These are phyloP conservation scores for Sphaerulina populicola DNA, from an alignment of 2,329 filamentous ascomycete genomes.

Conservation along the genomic window DNA sequence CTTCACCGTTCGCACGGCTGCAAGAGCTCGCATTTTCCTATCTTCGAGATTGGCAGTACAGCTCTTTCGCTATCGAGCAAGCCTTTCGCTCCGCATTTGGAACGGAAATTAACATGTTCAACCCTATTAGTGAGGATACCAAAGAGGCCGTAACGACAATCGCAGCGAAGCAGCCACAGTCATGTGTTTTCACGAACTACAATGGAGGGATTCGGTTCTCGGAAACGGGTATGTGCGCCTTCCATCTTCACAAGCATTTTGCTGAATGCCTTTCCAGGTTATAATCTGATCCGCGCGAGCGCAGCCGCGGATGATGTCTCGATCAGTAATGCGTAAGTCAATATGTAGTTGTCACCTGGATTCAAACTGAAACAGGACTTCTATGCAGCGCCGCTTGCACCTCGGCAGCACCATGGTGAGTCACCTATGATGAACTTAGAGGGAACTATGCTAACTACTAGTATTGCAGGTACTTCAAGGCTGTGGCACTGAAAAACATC, in stretches of 20 bases:
- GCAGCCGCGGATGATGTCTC: constrained; percentile 19
- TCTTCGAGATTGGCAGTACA: constrained; percentile 25
- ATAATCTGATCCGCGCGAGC: constrained; percentile 22
- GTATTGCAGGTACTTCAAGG: constrained; percentile 21
- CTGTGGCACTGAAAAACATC: constrained; percentile 21
- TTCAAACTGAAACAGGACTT: constrained; percentile 18
- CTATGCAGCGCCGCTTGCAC: constrained; percentile 14
- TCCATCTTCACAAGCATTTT: not conserved
- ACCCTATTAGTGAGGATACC: constrained; percentile 22
- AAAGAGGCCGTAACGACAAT: constrained; percentile 28
- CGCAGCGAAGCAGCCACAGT: constrained; percentile 16
- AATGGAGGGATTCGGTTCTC: constrained; percentile 20
- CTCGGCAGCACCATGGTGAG: constrained; percentile 25
- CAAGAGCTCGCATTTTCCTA: constrained; percentile 23
- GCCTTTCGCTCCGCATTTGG: constrained; percentile 21
- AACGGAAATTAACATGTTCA: constrained; percentile 25
- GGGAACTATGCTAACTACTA: not conserved
- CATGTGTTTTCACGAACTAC: constrained; percentile 30
- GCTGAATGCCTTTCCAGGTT: constrained; percentile 12
- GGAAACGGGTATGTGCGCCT: constrained; percentile 6
- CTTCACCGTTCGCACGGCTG: constrained; percentile 15
- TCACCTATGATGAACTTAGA: not conserved
- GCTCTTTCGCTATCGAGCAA: constrained; percentile 22
- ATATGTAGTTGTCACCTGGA: not conserved
- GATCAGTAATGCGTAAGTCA: constrained; percentile 25